A percentile compares a stretch with the other conserved stretches of the same genome.
These are phyloP conservation scores for Paecilomyces formosus DNA, from an alignment of 2,329 filamentous ascomycete genomes.

Conservation along the genomic window DNA sequence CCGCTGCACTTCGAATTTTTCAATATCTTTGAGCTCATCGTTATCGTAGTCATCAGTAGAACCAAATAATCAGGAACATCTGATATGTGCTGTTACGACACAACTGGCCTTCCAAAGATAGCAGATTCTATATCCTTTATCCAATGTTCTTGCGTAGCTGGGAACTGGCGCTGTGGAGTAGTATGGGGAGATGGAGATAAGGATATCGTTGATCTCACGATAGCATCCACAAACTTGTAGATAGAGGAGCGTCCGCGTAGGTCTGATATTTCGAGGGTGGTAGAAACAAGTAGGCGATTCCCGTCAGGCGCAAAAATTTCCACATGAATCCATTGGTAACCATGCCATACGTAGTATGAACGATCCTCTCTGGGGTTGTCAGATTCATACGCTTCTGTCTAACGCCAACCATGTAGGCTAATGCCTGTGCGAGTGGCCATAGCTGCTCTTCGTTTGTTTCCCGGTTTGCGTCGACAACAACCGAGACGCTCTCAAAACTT, in stretches of 20 bases:
- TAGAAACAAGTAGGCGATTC: not conserved
- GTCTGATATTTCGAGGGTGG: not conserved
- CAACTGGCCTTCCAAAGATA: not conserved
- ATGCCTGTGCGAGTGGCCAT: not conserved
- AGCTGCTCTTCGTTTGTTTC: not conserved
- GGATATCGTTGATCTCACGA: not conserved
- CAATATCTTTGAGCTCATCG: no score
- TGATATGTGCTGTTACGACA: not conserved
- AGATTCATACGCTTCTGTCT: not conserved
- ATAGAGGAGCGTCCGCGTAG: not conserved
- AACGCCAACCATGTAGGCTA: constrained; percentile 2
- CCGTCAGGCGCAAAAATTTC: constrained; percentile 2
- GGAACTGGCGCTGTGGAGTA: not conserved
- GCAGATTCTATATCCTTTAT: not conserved
- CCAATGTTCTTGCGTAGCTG: not conserved
- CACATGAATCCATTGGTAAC: constrained; percentile 1
- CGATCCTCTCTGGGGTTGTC: not conserved
- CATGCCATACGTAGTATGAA: constrained; percentile 2
- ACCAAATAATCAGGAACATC: no score
- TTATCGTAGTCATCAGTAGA: no score
- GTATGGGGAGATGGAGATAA: not conserved
- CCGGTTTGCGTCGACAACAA: not conserved
- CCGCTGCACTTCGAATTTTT: no score
- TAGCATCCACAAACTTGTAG: not conserved
- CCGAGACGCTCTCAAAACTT: constrained; percentile 1